Percentiles rank a stretch among this genome's conserved stretches.
Evolutionary conservation across 805 yeast species (phyloP).

Genomic region (Lipomyces orientalis): DNA sequence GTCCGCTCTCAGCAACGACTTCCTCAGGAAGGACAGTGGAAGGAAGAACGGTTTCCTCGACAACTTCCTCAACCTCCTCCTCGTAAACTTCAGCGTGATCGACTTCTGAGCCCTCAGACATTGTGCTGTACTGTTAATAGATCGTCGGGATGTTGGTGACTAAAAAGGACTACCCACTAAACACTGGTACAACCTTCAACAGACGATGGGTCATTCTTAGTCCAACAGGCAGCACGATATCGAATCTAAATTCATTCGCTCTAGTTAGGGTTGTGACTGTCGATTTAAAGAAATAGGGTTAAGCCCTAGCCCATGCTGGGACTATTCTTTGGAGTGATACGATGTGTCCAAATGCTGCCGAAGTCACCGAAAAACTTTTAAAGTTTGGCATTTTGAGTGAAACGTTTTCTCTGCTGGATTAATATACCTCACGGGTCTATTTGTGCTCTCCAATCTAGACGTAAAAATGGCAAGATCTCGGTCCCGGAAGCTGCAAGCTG

Average conservation of each 20-base stretch:
- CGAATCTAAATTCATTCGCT: not conserved
- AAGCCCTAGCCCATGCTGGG: not conserved
- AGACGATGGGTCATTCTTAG: not conserved
- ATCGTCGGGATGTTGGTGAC: not conserved
- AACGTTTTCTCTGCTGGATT: not conserved
- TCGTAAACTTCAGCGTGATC: slow-evolving; percentile 25
- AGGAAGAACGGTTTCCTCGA: slow-evolving; percentile 25
- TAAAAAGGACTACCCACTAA: not conserved
- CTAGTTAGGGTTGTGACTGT: not conserved
- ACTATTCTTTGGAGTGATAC: not conserved
- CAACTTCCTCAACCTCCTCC: slow-evolving; percentile 29
- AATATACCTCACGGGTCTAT: not conserved
- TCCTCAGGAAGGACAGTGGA: slow-evolving; percentile 96
- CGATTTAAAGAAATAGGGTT: not conserved
- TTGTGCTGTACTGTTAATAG: not conserved
- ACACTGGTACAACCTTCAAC: not conserved
- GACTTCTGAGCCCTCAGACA: slow-evolving; percentile 33
- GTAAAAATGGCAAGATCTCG: slow-evolving; percentile 20
- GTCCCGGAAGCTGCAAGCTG: slow-evolving; percentile 9
- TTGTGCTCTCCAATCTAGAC: not conserved
- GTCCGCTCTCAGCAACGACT: slow-evolving; percentile 92
- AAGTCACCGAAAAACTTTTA: slow-evolving; percentile 7
- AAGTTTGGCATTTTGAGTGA: not conserved
- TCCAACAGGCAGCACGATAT: not conserved
- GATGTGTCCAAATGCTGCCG: not conserved